These are phyloP conservation scores for Apophysomyces sp. DNA, from an alignment of 371 early-diverging fungal genomes.

Conservation along the genomic window DNA sequence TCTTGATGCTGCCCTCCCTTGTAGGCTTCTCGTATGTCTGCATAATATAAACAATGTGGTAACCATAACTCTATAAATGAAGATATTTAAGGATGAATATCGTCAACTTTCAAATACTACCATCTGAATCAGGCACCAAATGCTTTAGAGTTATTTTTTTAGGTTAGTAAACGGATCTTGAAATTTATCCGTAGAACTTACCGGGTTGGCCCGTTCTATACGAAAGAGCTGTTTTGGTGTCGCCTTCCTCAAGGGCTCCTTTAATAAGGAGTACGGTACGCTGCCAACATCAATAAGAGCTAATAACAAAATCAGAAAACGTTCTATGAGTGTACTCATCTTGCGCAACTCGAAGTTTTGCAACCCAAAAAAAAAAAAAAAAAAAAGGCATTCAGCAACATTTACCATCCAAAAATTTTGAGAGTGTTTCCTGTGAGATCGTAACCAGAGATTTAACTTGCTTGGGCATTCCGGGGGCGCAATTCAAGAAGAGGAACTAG, in stretches of 20 bases:
- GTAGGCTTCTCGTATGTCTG: constrained; percentile 36
- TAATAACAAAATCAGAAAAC: constrained; percentile 5
- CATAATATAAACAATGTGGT: constrained; percentile 27
- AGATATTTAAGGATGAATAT: background rate
- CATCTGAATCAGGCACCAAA: constrained; percentile 31
- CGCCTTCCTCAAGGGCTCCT: constrained; percentile 29
- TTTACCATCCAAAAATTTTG: constrained; percentile 41
- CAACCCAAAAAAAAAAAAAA: background rate
- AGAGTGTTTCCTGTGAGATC: constrained; percentile 34
- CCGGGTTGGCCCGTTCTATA: constrained; percentile 43
- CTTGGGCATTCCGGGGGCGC: constrained; percentile 17
- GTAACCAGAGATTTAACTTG: constrained; percentile 37
- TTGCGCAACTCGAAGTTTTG: background rate
- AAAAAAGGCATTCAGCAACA: background rate
- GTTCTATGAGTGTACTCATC: background rate
- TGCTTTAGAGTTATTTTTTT: constrained; percentile 17
- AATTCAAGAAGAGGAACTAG: background rate
- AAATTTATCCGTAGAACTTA: constrained; percentile 11
- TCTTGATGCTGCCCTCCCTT: constrained; percentile 27
- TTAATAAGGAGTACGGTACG: constrained; percentile 33
- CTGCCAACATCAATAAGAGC: constrained; percentile 34
- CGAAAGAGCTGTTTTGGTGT: constrained; percentile 40
- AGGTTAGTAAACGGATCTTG: background rate
- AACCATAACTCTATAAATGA: constrained; percentile 38
- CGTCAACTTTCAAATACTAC: constrained; percentile 11